Percentiles rank a stretch among this genome's conserved stretches.
phyloP scores from a whole-genome alignment of 495 filamentous ascomycete genomes.

The Lasiosphaeria ovina region DNA sequence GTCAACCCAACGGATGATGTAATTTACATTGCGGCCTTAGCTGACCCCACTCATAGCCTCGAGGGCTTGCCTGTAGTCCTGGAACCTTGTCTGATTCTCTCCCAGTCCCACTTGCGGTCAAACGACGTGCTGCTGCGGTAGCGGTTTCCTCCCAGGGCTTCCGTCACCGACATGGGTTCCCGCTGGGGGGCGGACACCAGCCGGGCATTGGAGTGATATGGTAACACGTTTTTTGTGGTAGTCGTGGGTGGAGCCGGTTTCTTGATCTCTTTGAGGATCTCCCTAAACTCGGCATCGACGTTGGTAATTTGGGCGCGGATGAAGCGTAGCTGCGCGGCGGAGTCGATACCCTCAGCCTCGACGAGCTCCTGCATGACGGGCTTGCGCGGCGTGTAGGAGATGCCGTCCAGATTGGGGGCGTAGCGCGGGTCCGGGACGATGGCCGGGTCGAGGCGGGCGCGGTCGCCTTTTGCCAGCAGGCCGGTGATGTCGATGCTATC shows the following conservation, averaged over 20 bases:
- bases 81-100: neutral
- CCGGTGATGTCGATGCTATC: slow-evolving; percentile 78
- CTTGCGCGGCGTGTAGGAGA: slow-evolving; percentile 65
- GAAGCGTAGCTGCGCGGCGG: slow-evolving; percentile 54
- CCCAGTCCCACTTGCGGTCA: neutral
- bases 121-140: neutral
- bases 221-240: slow-evolving; percentile 27
- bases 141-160: slow-evolving; percentile 17
- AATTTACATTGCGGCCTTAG: no score
- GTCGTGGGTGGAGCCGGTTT: slow-evolving; percentile 8
- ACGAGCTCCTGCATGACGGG: slow-evolving; percentile 74
- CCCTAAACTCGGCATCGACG: slow-evolving; percentile 68
- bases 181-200: slow-evolving; percentile 25
- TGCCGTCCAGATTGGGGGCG: slow-evolving; percentile 54
- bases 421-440: slow-evolving; percentile 46
- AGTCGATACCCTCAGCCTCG: slow-evolving; percentile 29
- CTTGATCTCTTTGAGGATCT: slow-evolving; percentile 63
- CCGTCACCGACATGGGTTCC: slow-evolving; percentile 29
- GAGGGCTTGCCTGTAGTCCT: neutral
- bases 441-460: slow-evolving; percentile 62
- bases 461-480: slow-evolving; percentile 63
- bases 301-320: slow-evolving; percentile 80
- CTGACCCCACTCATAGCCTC: neutral
- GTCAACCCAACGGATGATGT: no score
- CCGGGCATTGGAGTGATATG: slow-evolving; percentile 25